Conservation (phyloP, 352 stramenopile species). For the Phytophthora macrochlamydospora region DNA sequence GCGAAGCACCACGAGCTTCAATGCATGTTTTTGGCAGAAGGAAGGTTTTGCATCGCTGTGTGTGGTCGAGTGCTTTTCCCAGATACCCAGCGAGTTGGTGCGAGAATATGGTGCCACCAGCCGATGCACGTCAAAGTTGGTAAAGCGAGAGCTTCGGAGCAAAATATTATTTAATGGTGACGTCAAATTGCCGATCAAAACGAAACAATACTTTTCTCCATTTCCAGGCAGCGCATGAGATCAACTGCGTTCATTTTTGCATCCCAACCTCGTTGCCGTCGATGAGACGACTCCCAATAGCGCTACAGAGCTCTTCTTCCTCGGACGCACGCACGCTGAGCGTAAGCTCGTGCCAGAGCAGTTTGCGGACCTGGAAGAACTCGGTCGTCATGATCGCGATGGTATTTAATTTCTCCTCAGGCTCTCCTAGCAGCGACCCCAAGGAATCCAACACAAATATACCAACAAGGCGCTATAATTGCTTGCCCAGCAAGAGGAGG, state of each 20-base stretch:
- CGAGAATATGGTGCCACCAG: conserved; percentile 51
- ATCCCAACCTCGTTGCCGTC: conserved; percentile 63
- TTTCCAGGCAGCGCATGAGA: neutral
- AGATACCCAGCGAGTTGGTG: conserved; percentile 17
- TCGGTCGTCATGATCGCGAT: conserved; percentile 39
- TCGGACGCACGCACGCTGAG: conserved; percentile 55
- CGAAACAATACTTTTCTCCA: no score
- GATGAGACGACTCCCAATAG: conserved; percentile 66
- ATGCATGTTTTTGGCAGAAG: conserved; percentile 70
- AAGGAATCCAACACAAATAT: no score
- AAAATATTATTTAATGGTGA: conserved; percentile 36
- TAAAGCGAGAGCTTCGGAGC: conserved; percentile 12
- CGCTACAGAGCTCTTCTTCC: conserved; percentile 61
- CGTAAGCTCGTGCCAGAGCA: conserved; percentile 83
- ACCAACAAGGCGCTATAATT: no score
- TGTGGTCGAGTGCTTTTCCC: conserved; percentile 28
- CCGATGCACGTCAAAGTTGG: conserved; percentile 48
- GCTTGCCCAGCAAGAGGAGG: no score
- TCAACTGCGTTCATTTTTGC: neutral
- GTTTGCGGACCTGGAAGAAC: conserved; percentile 68
- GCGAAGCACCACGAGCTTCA: conserved; percentile 45
- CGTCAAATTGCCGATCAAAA: neutral
- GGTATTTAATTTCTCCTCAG: no score
- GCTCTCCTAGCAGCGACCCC: no score
- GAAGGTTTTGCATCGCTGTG: conserved; percentile 51